Evolutionary conservation across 2,329 filamentous ascomycete genomes (phyloP), one percentile per base, ranked within the genome.

Genomic region (Aspergillus calidoustus): DNA sequence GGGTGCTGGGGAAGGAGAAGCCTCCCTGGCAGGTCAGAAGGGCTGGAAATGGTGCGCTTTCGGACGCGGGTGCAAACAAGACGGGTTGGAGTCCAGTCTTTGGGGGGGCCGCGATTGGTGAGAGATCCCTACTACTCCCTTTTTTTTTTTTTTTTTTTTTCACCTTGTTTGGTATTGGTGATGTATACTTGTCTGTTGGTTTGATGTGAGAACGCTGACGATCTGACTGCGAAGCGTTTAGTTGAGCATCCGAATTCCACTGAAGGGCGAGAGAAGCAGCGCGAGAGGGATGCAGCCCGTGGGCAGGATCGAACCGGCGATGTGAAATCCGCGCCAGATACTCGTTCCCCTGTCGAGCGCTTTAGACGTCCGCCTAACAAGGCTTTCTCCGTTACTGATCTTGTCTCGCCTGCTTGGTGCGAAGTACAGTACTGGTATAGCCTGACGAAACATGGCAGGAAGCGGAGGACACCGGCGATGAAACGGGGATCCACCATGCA

Each of bases 341-440:
- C 74, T 8, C 80, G 83, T 62, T 83, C 87, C 8, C 93, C 93
- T 0, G 79, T 97, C 2, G 84, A 92, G 64, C 87, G 90, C 38
- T 97, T 96, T 70, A 89, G 93, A 43, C 87, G 87, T 1, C 88
- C 85, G 59, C 92, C 92, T 0, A 89, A 84, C 71, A 94, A 92
- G 72, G 87, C 91, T 0, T 83, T 98, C 7, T 92, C 91, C 0
- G 95, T 98, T 1, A 93, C 91, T 2, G 95, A 99, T 75, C 80
- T 98, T 25, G 87, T 93, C 0, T 90, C 92, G 1, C 93, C 93
- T 2, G 89, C 93, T 7, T 99, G 95, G 95, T 99, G 95, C 75
- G 94, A 99, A 77, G 77, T 98, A 62, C 93, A 98, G 75, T 96
- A 97, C 71, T 93, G 88, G 82, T 97, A 96, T 78, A 91, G 88